Percentiles rank a stretch among this genome's conserved stretches.
Evolutionary conservation across 1,139 yeast species (phyloP).

Genomic region (Zygosaccharomyces sapae): DNA sequence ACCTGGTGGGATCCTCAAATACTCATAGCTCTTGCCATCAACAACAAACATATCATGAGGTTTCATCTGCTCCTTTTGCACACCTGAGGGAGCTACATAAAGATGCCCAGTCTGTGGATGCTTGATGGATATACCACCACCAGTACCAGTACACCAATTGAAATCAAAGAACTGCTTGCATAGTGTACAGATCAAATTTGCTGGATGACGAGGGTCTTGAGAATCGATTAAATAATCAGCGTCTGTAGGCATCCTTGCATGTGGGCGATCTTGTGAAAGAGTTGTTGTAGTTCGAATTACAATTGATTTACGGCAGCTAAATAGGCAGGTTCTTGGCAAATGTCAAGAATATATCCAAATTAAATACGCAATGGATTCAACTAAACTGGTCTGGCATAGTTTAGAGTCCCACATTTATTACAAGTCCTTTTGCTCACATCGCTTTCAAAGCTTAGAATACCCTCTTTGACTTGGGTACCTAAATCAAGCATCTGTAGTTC

Average conservation of each 20-base stretch:
- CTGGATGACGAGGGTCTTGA: conserved; percentile 67
- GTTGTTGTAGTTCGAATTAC: not conserved
- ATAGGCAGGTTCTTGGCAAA: not conserved
- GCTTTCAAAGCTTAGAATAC: conserved; percentile 65
- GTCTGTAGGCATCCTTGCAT: conserved; percentile 5
- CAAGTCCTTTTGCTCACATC: conserved; percentile 68
- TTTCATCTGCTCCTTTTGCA: conserved; percentile 81
- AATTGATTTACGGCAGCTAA: not conserved
- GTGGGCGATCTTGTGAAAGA: not conserved
- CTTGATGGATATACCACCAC: conserved; percentile 87
- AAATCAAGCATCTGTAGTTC: conserved; percentile 74
- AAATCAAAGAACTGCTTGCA: conserved; percentile 73
- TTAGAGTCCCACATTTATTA: conserved; percentile 64
- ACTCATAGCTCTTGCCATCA: conserved; percentile 50
- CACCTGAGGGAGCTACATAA: conserved; percentile 90
- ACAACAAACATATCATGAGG: conserved; percentile 83
- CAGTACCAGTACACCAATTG: conserved; percentile 95
- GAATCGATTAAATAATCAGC: conserved; percentile 41
- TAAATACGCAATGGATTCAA: not conserved
- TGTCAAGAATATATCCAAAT: not conserved
- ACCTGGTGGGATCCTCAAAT: conserved; percentile 57
- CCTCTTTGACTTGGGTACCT: conserved; percentile 87
- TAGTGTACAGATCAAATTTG: conserved; percentile 76
- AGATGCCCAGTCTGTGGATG: conserved; percentile 51
- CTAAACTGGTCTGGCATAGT: conserved; percentile 51